Evolutionary conservation across 78 protist species (phyloP).

Genomic region (Dictyostelium brefeldianum): DNA sequence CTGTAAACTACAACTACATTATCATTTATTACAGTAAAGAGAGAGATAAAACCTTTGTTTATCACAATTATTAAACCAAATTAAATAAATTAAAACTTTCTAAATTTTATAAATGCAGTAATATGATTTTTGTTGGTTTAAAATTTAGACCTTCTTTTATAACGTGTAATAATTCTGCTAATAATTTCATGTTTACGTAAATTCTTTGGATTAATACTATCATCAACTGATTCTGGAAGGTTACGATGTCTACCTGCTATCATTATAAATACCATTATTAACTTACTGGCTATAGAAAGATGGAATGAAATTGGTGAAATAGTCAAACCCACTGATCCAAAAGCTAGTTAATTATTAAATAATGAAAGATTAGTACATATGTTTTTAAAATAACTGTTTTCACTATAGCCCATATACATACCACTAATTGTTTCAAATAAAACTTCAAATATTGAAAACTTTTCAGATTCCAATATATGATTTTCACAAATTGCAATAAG

Average conservation of each 20-base stretch:
- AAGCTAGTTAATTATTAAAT: no score
- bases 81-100: no score
- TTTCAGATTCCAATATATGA: neutral
- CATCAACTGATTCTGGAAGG: constrained; percentile 69
- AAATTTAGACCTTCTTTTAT: neutral
- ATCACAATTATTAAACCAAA: no score
- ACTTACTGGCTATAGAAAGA: constrained; percentile 11
- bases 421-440: constrained; percentile 56
- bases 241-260: constrained; percentile 73
- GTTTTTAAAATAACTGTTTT: no score
- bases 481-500: constrained; percentile 52
- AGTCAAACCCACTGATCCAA: constrained; percentile 79
- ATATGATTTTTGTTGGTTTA: no score
- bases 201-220: neutral
- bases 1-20: no score
- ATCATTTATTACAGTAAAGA: no score
- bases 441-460: constrained; percentile 33
- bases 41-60: no score
- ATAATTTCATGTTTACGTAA: neutral
- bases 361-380: no score
- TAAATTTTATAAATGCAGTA: no score
- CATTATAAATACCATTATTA: constrained; percentile 46
- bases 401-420: no score
- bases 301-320: constrained; percentile 11
- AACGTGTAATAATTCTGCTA: constrained; percentile 5